Conservation (phyloP, 805 yeast species). For the Wickerhamiella qilinensis region DNA sequence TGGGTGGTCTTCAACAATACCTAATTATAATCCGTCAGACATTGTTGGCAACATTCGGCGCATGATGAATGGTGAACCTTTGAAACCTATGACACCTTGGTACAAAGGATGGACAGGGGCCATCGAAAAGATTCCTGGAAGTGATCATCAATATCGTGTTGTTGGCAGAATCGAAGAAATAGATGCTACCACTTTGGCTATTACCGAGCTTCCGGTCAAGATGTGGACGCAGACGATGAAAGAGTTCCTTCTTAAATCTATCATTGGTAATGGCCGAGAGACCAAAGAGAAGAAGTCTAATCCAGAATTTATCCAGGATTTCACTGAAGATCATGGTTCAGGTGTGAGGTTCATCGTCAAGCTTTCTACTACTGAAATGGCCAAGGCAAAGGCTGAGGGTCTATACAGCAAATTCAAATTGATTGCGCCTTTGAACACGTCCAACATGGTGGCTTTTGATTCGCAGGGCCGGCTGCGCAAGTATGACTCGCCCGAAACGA, state of each 20-base stretch:
- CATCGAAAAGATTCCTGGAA: constrained; percentile 37
- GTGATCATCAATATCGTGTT: constrained; percentile 50
- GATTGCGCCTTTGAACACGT: constrained; percentile 45
- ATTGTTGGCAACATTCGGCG: constrained; percentile 57
- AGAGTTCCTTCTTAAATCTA: constrained; percentile 60
- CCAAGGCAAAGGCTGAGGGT: constrained; percentile 56
- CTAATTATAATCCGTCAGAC: constrained; percentile 77
- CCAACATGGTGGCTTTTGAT: constrained; percentile 94
- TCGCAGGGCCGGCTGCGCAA: constrained; percentile 72
- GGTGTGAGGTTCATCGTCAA: constrained; percentile 67
- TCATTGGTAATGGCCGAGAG: constrained; percentile 18
- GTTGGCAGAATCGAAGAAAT: constrained; percentile 69
- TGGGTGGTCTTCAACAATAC: constrained; percentile 93
- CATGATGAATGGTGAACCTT: constrained; percentile 55
- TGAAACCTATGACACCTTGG: constrained; percentile 78
- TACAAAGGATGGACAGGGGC: constrained; percentile 89
- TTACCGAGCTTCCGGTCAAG: constrained; percentile 82
- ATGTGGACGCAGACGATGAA: constrained; percentile 88
- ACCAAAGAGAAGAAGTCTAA: constrained; percentile 13
- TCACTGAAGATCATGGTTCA: constrained; percentile 84
- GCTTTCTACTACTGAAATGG: constrained; percentile 68
- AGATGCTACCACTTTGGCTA: constrained; percentile 67
- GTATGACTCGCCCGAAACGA: constrained; percentile 61
- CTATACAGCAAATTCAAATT: constrained; percentile 73
- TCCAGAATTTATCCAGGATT: constrained; percentile 75